Conservation (phyloP, 139 green algal genomes). For the Eudorina sp. region DNA sequence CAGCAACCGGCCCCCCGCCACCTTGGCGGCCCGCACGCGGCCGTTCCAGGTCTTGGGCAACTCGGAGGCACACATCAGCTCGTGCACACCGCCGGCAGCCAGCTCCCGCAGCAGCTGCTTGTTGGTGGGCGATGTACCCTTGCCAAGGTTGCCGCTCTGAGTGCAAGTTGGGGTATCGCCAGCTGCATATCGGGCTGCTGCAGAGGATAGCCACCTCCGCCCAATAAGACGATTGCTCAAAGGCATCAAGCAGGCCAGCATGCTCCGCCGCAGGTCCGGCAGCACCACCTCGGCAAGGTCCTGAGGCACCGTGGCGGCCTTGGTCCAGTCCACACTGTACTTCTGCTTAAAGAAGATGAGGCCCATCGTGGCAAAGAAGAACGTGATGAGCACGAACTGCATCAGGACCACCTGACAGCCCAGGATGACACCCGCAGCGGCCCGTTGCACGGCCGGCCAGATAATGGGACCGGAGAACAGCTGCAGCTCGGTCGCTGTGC, state of each 20-base stretch:
- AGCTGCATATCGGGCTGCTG: too few relatives aligned
- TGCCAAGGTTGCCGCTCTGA: too few relatives aligned
- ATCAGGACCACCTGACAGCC: constrained; percentile 41
- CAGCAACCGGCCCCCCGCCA: neutral
- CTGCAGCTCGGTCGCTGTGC: neutral
- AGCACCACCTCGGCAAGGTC: constrained; percentile 41
- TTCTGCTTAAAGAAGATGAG: constrained; percentile 48
- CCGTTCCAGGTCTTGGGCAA: constrained; percentile 41
- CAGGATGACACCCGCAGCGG: constrained; percentile 2
- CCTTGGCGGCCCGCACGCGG: neutral
- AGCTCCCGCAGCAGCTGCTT: constrained; percentile 16
- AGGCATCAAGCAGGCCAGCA: neutral
- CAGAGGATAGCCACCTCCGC: too few relatives aligned
- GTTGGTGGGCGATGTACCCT: constrained; percentile 3
- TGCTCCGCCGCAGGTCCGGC: neutral
- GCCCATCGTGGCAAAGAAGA: constrained; percentile 52
- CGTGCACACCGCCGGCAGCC: constrained; percentile 12
- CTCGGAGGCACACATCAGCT: neutral
- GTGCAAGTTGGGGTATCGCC: too few relatives aligned
- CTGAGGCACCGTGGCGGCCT: neutral
- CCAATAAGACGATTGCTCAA: too few relatives aligned
- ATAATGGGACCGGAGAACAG: neutral
- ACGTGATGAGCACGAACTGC: constrained; percentile 49
- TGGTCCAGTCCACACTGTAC: neutral
- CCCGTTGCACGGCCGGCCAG: neutral